phyloP scores from a whole-genome alignment of 1,284 basidiomycete species.

The Marasmius tenuissimus region DNA sequence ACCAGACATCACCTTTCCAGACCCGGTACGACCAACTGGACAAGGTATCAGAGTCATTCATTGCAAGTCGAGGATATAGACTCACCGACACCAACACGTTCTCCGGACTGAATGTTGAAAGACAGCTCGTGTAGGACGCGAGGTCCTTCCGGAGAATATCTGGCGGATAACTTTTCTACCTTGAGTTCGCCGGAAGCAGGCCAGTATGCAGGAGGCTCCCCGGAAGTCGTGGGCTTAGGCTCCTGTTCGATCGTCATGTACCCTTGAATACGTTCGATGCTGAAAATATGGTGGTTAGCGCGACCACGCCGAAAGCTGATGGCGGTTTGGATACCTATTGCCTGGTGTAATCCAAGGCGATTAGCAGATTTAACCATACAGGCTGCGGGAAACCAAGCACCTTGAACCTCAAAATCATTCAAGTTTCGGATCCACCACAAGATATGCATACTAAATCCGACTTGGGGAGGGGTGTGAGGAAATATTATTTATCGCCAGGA shows the following conservation, averaged over 20 bases:
- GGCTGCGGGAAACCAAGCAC: conserved; percentile 25
- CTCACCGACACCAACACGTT: conserved; percentile 61
- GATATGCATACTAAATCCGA: conserved; percentile 57
- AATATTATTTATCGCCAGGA: neutral
- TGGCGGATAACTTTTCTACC: conserved; percentile 63
- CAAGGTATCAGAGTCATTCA: neutral
- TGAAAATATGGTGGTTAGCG: conserved; percentile 19
- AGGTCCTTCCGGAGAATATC: conserved; percentile 52
- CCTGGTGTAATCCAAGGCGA: conserved; percentile 23
- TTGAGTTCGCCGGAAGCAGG: conserved; percentile 69
- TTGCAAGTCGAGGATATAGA: neutral
- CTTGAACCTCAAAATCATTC: conserved; percentile 64
- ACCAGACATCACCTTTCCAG: conserved; percentile 60
- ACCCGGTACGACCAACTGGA: conserved; percentile 71
- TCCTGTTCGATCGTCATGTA: conserved; percentile 79
- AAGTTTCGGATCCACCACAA: conserved; percentile 53
- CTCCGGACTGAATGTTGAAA: conserved; percentile 57
- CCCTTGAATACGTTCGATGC: conserved; percentile 74
- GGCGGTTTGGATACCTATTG: conserved; percentile 40
- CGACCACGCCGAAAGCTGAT: no score
- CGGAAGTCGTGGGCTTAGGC: conserved; percentile 44
- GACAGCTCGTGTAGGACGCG: conserved; percentile 56
- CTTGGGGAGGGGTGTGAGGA: conserved; percentile 22
- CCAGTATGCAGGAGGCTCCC: conserved; percentile 77
- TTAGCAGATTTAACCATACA: neutral